Conservation (phyloP, 2,329 filamentous ascomycete genomes). For the Drechslerella coelobrocha region DNA sequence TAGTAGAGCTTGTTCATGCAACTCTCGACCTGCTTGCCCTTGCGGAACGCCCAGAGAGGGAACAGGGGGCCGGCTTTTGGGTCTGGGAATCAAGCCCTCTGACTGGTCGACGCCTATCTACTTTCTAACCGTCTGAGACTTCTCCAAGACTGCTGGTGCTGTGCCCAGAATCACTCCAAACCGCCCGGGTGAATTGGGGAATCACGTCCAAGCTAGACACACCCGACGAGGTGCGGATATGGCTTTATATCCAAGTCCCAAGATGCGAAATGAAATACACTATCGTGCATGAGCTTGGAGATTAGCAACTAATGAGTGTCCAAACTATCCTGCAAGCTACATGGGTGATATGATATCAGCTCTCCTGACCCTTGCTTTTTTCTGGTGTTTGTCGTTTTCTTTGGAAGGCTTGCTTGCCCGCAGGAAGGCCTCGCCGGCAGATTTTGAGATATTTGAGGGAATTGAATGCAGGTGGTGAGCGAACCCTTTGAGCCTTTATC, state of each 20-base stretch:
- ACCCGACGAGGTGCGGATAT: background rate
- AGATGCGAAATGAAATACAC: background rate
- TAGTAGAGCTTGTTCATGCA: constrained; percentile 14
- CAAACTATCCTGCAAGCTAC: too few relatives aligned
- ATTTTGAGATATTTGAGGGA: constrained; percentile 49
- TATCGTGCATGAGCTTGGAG: background rate
- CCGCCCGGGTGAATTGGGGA: constrained; percentile 30
- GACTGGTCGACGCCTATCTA: constrained; percentile 35
- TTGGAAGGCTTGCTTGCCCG: constrained; percentile 19
- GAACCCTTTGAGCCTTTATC: constrained; percentile 21
- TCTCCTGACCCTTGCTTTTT: background rate
- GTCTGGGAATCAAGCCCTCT: constrained; percentile 36
- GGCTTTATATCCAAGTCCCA: background rate
- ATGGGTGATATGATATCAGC: background rate
- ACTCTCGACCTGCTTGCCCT: constrained; percentile 11
- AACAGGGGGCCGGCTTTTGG: constrained; percentile 25
- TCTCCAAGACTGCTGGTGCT: constrained; percentile 30
- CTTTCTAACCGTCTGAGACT: constrained; percentile 26
- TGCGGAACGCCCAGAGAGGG: constrained; percentile 1
- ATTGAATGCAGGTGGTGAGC: constrained; percentile 19
- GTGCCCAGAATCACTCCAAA: constrained; percentile 28
- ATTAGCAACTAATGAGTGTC: background rate
- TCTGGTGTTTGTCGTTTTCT: constrained; percentile 18
- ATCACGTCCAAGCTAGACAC: constrained; percentile 13
- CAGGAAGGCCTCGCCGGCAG: constrained; percentile 13